Conservation (phyloP, 306 rosid genomes). For the Vicia faba region DNA sequence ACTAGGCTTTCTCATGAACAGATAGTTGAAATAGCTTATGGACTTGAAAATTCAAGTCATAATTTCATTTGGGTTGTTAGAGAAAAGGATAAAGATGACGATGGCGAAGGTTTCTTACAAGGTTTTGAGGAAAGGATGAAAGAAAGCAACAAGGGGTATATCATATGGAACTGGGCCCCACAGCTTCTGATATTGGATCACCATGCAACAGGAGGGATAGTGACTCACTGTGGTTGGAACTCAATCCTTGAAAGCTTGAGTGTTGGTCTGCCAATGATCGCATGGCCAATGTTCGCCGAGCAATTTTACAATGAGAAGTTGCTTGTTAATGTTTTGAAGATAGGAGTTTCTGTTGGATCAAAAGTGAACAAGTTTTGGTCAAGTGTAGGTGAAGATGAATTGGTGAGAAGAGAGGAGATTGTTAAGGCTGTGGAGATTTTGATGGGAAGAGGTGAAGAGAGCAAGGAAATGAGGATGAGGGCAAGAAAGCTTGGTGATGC, state of each 20-base stretch:
- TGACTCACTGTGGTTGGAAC: slow-evolving; percentile 48
- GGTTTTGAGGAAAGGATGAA: slow-evolving; percentile 36
- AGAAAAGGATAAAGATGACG: not conserved
- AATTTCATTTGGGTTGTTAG: slow-evolving; percentile 40
- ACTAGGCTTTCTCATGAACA: slow-evolving; percentile 30
- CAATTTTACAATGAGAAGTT: slow-evolving; percentile 44
- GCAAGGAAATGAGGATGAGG: slow-evolving; percentile 28
- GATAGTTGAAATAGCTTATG: slow-evolving; percentile 37
- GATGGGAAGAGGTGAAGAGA: slow-evolving; percentile 26
- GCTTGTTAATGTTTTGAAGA: slow-evolving; percentile 30
- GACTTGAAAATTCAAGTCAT: slow-evolving; percentile 37
- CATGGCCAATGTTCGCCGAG: slow-evolving; percentile 38
- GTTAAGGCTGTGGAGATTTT: slow-evolving; percentile 21
- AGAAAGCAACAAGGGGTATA: slow-evolving; percentile 30
- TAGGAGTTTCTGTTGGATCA: slow-evolving; percentile 33
- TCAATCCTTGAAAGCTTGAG: slow-evolving; percentile 35
- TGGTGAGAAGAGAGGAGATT: slow-evolving; percentile 29
- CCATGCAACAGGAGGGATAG: slow-evolving; percentile 39
- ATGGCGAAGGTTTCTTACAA: slow-evolving; percentile 1
- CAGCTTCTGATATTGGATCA: slow-evolving; percentile 39
- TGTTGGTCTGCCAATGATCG: slow-evolving; percentile 41
- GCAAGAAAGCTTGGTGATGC: slow-evolving; percentile 17
- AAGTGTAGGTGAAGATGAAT: not conserved
- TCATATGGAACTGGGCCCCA: slow-evolving; percentile 45
- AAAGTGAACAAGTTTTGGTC: slow-evolving; percentile 32